A percentile compares a stretch with the other conserved stretches of the same genome.
Conservation (phyloP, 306 rosid genomes). For the Prunus mongolica region DNA sequence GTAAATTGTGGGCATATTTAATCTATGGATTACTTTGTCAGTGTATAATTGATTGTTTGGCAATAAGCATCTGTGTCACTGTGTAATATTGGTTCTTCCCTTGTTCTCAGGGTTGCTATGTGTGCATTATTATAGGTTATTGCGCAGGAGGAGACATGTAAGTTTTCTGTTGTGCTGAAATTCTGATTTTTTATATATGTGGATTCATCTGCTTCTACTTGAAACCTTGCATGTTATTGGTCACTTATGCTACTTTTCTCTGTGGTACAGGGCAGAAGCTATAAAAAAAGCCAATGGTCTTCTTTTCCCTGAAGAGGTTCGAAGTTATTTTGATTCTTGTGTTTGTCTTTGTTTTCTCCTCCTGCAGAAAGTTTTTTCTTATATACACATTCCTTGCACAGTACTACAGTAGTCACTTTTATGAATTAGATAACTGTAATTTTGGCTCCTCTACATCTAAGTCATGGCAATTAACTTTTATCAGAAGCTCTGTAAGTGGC, state of each 20-base stretch:
- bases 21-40: background rate
- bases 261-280: constrained; percentile 82
- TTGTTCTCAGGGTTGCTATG: constrained; percentile 90
- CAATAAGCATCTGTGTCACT: background rate
- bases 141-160: constrained; percentile 99
- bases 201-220: constrained; percentile 19
- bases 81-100: constrained; percentile 12
- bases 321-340: background rate
- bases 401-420: background rate
- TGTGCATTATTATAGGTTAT: constrained; percentile 89
- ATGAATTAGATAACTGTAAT: constrained; percentile 10
- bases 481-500: constrained; percentile 97
- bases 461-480: background rate
- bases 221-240: constrained; percentile 24
- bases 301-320: constrained; percentile 90
- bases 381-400: background rate
- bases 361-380: background rate
- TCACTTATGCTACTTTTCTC: constrained; percentile 14
- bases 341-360: background rate
- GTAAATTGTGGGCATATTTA: background rate
- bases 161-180: constrained; percentile 24
- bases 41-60: background rate
- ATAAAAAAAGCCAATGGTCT: constrained; percentile 70
- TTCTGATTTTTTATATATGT: background rate
- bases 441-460: constrained; percentile 19